Percentiles rank a stretch among this genome's conserved stretches.
Conservation (phyloP, 345 rosid genomes). For the Gossypium raimondii region DNA sequence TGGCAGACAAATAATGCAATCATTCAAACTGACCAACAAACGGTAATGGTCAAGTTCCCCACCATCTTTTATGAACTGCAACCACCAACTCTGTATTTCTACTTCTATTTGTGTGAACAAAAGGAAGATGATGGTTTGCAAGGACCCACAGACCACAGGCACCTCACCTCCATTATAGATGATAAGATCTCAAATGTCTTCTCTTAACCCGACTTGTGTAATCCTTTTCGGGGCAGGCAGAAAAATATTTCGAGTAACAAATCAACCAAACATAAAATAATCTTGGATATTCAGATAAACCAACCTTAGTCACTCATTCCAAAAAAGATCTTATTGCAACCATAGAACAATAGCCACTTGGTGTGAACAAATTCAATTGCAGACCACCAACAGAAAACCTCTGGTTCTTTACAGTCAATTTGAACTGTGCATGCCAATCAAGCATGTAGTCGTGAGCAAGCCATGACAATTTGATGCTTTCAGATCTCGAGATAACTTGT, state of each 20-base stretch:
- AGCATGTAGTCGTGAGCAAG: slow-evolving; percentile 8
- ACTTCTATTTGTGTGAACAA: slow-evolving; percentile 18
- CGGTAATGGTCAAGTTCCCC: slow-evolving; percentile 30
- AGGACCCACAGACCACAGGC: slow-evolving; percentile 18
- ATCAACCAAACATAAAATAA: slow-evolving; percentile 21
- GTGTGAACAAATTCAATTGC: slow-evolving; percentile 6
- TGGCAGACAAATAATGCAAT: slow-evolving; percentile 50
- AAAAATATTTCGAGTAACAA: slow-evolving; percentile 18
- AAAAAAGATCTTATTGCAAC: slow-evolving; percentile 21
- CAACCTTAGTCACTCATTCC: slow-evolving; percentile 27
- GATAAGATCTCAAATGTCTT: slow-evolving; percentile 21
- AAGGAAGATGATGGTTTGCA: slow-evolving; percentile 13
- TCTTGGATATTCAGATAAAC: slow-evolving; percentile 21
- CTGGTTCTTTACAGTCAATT: slow-evolving; percentile 17
- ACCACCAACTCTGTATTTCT: slow-evolving; percentile 36
- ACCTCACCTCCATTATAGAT: slow-evolving; percentile 25
- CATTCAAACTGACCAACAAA: slow-evolving; percentile 33
- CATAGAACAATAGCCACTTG: slow-evolving; percentile 17
- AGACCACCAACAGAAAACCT: slow-evolving; percentile 14
- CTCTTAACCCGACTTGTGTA: slow-evolving; percentile 24
- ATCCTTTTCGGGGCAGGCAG: slow-evolving; percentile 28
- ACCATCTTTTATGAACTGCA: slow-evolving; percentile 33
- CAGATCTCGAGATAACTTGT: neutral
- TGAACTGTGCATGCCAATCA: slow-evolving; percentile 12
- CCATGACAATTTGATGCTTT: slow-evolving; percentile 12